These are phyloP conservation scores for Ustilago bromivora DNA, from an alignment of 1,284 basidiomycete species.

Conservation along the genomic window DNA sequence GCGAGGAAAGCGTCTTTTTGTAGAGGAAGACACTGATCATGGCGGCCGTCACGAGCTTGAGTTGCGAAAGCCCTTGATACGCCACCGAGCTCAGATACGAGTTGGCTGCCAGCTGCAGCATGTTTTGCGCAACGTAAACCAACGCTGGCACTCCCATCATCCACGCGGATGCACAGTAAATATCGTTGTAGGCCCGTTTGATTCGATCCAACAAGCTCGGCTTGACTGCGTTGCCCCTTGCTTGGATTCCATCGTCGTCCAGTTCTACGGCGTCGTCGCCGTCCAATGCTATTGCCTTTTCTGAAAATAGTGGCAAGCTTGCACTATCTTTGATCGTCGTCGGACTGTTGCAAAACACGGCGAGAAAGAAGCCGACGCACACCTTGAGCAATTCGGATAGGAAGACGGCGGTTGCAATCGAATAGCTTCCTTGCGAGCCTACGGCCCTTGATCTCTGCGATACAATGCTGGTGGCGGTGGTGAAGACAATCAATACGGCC, in stretches of 20 bases:
- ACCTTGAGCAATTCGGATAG: conserved; percentile 42
- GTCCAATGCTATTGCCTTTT: conserved; percentile 14
- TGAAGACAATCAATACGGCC: conserved; percentile 35
- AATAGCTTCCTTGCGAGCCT: conserved; percentile 12
- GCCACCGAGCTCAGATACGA: conserved; percentile 41
- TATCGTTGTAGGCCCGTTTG: conserved; percentile 10
- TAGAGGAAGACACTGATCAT: conserved; percentile 36
- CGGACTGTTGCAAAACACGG: neutral
- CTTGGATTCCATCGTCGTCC: neutral
- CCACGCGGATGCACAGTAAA: conserved; percentile 35
- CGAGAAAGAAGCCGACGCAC: conserved; percentile 20
- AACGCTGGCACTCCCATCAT: conserved; percentile 44
- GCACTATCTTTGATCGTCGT: conserved; percentile 2
- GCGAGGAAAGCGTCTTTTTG: conserved; percentile 20
- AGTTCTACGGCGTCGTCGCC: neutral
- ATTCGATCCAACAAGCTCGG: neutral
- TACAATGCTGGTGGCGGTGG: conserved; percentile 38
- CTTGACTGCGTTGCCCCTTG: neutral
- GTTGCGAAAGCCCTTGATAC: conserved; percentile 43
- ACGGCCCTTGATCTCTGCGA: conserved; percentile 33
- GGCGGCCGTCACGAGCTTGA: conserved; percentile 45
- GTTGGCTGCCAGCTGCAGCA: conserved; percentile 42
- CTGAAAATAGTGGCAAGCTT: conserved; percentile 29
- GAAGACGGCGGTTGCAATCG: conserved; percentile 37
- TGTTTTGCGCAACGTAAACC: conserved; percentile 43